Percentiles rank a stretch among this genome's conserved stretches.
These are phyloP conservation scores for Globisporangium barbulae DNA, from an alignment of 352 stramenopile species.

Conservation along the genomic window DNA sequence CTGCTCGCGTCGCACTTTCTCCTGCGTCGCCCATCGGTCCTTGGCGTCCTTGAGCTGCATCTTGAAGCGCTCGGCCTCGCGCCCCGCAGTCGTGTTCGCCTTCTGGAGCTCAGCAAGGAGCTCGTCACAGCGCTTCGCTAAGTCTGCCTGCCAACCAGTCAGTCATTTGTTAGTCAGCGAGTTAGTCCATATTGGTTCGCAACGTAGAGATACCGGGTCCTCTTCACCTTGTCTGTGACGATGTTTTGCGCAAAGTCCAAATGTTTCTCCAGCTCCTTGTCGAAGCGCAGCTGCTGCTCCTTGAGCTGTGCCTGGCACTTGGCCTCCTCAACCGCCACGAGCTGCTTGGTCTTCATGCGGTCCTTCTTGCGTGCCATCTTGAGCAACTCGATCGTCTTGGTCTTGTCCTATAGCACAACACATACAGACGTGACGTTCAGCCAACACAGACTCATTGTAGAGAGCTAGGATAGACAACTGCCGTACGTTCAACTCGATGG, in stretches of 20 bases:
- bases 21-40: conserved; percentile 61
- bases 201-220: no score
- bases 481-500: conserved; percentile 71
- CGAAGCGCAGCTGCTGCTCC: conserved; percentile 52
- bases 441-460: background rate
- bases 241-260: conserved; percentile 78
- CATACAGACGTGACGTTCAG: conserved; percentile 3
- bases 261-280: conserved; percentile 79
- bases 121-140: conserved; percentile 75
- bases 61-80: conserved; percentile 62
- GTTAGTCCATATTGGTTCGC: background rate
- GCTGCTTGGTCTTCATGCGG: conserved; percentile 55
- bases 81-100: conserved; percentile 28
- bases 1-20: conserved; percentile 69
- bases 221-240: conserved; percentile 62
- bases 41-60: conserved; percentile 77
- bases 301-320: conserved; percentile 50
- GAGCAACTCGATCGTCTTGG: conserved; percentile 80
- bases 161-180: background rate
- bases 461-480: background rate
- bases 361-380: conserved; percentile 77
- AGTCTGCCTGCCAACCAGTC: conserved; percentile 30
- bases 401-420: conserved; percentile 54
- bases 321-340: conserved; percentile 43
- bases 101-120: conserved; percentile 69